Percentiles rank a stretch among this genome's conserved stretches.
Conservation (phyloP, 2,329 filamentous ascomycete species). For the Triangularia setosa region DNA sequence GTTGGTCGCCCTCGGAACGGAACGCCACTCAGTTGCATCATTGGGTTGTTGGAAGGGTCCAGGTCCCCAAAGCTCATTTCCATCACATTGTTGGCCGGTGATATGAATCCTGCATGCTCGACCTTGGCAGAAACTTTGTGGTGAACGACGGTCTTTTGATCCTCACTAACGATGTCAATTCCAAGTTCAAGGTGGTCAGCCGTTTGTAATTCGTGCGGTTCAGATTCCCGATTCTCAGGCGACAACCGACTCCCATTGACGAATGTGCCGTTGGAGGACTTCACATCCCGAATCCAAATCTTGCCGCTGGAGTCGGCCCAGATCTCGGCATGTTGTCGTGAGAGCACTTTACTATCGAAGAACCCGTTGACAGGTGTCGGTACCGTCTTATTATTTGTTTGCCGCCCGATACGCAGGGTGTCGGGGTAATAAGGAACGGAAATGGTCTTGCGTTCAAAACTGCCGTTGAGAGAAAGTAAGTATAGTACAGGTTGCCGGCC, state of each 20-base stretch:
- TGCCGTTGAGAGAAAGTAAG: conserved; percentile 86
- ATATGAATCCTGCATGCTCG: conserved; percentile 85
- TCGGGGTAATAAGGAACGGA: conserved; percentile 91
- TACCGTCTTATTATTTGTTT: conserved; percentile 94
- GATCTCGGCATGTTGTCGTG: conserved; percentile 91
- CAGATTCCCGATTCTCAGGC: conserved; percentile 91
- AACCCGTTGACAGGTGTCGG: conserved; percentile 89
- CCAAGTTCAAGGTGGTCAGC: conserved; percentile 90
- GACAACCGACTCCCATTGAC: conserved; percentile 90
- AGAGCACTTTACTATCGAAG: conserved; percentile 97
- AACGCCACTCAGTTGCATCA: conserved; percentile 65
- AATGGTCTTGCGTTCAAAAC: conserved; percentile 96
- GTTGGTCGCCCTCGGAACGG: conserved; percentile 67
- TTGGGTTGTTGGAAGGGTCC: conserved; percentile 70
- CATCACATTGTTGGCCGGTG: conserved; percentile 68
- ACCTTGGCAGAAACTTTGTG: conserved; percentile 98
- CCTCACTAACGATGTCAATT: conserved; percentile 97
- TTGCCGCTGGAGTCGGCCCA: conserved; percentile 84
- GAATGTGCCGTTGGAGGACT: conserved; percentile 98
- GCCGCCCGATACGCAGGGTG: conserved; percentile 86
- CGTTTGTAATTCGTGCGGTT: conserved; percentile 87
- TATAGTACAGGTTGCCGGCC: conserved; percentile 72
- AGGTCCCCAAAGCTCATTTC: conserved; percentile 92
- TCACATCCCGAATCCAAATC: conserved; percentile 94
- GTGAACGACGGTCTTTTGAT: conserved; percentile 97